phyloP scores from a whole-genome alignment of 768 basidiomycete species.

The Atractiella rhizophila region DNA sequence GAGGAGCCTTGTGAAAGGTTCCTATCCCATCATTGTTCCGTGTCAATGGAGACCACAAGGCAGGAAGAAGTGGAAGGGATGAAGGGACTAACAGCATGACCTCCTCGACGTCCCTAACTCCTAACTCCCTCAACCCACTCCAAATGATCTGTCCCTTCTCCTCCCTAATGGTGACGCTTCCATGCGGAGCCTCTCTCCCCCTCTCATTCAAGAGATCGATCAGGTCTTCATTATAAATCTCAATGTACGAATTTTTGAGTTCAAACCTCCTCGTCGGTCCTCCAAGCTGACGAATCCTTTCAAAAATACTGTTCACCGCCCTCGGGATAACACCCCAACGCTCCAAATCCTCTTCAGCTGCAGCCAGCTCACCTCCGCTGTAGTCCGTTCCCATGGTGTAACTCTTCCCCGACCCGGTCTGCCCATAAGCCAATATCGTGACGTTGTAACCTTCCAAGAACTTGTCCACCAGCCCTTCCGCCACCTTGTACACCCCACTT shows the following conservation, averaged over 20 bases:
- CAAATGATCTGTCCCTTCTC: slow-evolving; percentile 94
- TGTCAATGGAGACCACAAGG: not conserved
- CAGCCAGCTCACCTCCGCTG: not conserved
- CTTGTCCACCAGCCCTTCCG: slow-evolving; percentile 52
- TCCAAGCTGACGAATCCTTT: slow-evolving; percentile 47
- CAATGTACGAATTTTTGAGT: slow-evolving; percentile 78
- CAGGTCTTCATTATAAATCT: slow-evolving; percentile 96
- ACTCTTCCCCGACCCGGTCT: slow-evolving; percentile 88
- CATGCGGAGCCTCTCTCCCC: slow-evolving; percentile 35
- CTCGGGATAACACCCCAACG: slow-evolving; percentile 82
- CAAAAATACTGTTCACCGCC: slow-evolving; percentile 69
- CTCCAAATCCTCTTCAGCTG: slow-evolving; percentile 15
- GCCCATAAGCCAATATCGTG: slow-evolving; percentile 91
- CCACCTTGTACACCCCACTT: slow-evolving; percentile 56
- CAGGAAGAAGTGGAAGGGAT: not conserved
- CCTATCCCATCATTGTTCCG: slow-evolving; percentile 23
- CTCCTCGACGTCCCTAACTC: slow-evolving; percentile 54
- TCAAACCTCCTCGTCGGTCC: slow-evolving; percentile 50
- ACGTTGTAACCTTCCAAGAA: slow-evolving; percentile 91
- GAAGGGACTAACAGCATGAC: slow-evolving; percentile 58
- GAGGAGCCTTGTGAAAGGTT: slow-evolving; percentile 70
- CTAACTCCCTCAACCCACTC: slow-evolving; percentile 79
- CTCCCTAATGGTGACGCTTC: slow-evolving; percentile 90
- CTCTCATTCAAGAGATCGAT: slow-evolving; percentile 72
- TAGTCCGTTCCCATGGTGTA: slow-evolving; percentile 90